Evolutionary conservation across 2,329 filamentous ascomycete genomes (phyloP).

Genomic region (Malbranchea zuffiana): DNA sequence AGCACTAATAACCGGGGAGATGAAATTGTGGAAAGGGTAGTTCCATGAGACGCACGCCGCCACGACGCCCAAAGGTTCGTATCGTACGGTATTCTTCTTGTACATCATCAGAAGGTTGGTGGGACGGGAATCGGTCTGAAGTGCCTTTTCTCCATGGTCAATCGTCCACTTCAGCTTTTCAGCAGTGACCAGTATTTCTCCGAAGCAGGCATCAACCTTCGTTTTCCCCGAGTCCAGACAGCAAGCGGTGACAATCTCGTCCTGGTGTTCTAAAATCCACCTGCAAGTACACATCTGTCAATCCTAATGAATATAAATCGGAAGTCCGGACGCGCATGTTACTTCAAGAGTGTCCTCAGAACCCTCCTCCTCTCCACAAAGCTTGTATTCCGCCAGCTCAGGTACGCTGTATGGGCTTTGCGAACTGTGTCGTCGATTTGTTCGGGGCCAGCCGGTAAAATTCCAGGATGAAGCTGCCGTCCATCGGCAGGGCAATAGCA

Average conservation of each 20-base stretch:
- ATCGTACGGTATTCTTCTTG: slow-evolving; percentile 81
- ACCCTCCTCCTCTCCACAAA: slow-evolving; percentile 70
- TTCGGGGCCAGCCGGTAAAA: slow-evolving; percentile 60
- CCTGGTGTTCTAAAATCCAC: slow-evolving; percentile 78
- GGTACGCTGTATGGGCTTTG: slow-evolving; percentile 63
- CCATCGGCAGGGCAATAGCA: slow-evolving; percentile 71
- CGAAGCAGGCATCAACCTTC: slow-evolving; percentile 83
- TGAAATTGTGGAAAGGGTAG: slow-evolving; percentile 89
- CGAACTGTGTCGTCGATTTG: slow-evolving; percentile 71
- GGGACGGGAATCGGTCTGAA: slow-evolving; percentile 60
- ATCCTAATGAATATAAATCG: neutral
- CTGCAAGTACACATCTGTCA: slow-evolving; percentile 21
- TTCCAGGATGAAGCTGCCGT: slow-evolving; percentile 55
- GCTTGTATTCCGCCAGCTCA: slow-evolving; percentile 63
- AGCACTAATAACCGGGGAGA: slow-evolving; percentile 80
- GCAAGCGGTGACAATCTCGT: slow-evolving; percentile 71
- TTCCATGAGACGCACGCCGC: slow-evolving; percentile 95
- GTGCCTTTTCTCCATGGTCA: slow-evolving; percentile 71
- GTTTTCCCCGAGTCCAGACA: slow-evolving; percentile 95
- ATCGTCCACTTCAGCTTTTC: slow-evolving; percentile 96
- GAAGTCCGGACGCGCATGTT: slow-evolving; percentile 15
- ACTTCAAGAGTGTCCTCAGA: slow-evolving; percentile 65
- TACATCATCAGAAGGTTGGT: slow-evolving; percentile 92
- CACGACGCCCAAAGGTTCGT: slow-evolving; percentile 87
- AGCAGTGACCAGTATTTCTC: slow-evolving; percentile 84